Evolutionary conservation across 2,329 filamentous ascomycete species (phyloP).

Genomic region (Diaporthe capsici): DNA sequence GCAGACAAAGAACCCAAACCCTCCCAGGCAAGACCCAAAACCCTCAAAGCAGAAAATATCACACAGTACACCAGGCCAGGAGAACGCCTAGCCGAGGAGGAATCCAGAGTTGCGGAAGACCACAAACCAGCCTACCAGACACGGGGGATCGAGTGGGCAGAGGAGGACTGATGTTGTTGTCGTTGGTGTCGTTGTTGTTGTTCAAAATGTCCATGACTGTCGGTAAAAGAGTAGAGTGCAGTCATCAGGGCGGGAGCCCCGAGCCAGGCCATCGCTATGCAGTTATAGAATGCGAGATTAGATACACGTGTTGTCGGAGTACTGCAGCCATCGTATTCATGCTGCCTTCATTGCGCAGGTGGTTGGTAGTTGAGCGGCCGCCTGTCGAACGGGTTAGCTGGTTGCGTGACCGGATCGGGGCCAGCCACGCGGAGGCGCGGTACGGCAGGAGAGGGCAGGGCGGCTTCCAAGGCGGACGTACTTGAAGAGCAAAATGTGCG

Average conservation of each 20-base stretch:
- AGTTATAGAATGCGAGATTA: conserved; percentile 49
- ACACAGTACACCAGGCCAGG: conserved; percentile 36
- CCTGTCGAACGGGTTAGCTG: conserved; percentile 61
- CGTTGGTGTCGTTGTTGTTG: not conserved
- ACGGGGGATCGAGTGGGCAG: conserved; percentile 1
- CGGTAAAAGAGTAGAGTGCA: conserved; percentile 26
- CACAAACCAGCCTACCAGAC: conserved; percentile 1
- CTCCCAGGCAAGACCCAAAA: conserved; percentile 28
- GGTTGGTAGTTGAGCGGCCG: conserved; percentile 89
- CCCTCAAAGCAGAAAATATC: conserved; percentile 26
- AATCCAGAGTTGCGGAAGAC: conserved; percentile 10
- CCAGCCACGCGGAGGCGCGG: not conserved
- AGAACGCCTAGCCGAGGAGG: conserved; percentile 35
- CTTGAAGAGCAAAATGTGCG: conserved; percentile 99
- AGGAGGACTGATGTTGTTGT: conserved; percentile 13
- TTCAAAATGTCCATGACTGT: conserved; percentile 7
- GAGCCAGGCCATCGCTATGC: conserved; percentile 47
- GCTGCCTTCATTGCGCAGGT: conserved; percentile 63
- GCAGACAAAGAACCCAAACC: conserved; percentile 5
- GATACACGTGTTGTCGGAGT: conserved; percentile 44
- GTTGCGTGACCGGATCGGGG: conserved; percentile 13
- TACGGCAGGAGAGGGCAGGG: too few relatives aligned
- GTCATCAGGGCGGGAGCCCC: conserved; percentile 33
- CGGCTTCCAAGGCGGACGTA: conserved; percentile 62
- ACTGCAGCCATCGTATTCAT: conserved; percentile 36